Base-by-base conservation (phyloP, 192 early-diverging fungal species). In the Spizellomyces sp. region DNA sequence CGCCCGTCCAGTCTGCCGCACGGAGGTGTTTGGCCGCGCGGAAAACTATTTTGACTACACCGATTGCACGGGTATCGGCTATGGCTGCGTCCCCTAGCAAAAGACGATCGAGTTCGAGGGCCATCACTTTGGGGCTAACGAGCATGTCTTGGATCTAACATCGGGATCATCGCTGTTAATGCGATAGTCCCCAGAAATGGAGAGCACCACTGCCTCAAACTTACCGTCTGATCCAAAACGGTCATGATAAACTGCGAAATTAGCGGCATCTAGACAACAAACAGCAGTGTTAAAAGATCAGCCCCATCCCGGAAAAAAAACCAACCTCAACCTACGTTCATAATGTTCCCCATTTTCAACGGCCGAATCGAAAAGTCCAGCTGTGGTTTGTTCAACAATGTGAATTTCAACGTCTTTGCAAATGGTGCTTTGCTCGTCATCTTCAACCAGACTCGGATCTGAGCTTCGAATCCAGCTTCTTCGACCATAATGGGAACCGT, bases 21-120 rank as follows among this genome's bases (percentile, higher is more conserved):
- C 66, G 58, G 1, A 75, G 48, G 43, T 61, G 9, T 27, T 64
- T 60, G 56, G 74, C 74, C 36, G 56, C 22, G 9, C 67, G 66
- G 54, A 75, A 64, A 41, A 75, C 74, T 19, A 75, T 45, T 47
- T 75, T 75, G 46, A 75, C 41, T 14, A 75, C 60, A 27, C 74
- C 74, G 15, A 75, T 21, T 12, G 72, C 72, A 12, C 57, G 56
- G 10, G 72, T 66, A 22, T 74, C 65, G 8, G 17, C 58, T 14
- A 74, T 3, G 17, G 63, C 72, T 0, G 52, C 72, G 58, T 74
- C 57, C 45, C 72, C 64, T 44, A 66, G 41, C 7, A 74, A 54
- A 12, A 74, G 61, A 15, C 63, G 62, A 47, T 74, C 72, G 15
- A 74, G 47, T 45, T 74, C 72, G 0, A 74, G 44, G 8, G 64